These are phyloP conservation scores for Aegilops tauschii DNA, from an alignment of 176 grass and related monocot species.

Conservation along the genomic window DNA sequence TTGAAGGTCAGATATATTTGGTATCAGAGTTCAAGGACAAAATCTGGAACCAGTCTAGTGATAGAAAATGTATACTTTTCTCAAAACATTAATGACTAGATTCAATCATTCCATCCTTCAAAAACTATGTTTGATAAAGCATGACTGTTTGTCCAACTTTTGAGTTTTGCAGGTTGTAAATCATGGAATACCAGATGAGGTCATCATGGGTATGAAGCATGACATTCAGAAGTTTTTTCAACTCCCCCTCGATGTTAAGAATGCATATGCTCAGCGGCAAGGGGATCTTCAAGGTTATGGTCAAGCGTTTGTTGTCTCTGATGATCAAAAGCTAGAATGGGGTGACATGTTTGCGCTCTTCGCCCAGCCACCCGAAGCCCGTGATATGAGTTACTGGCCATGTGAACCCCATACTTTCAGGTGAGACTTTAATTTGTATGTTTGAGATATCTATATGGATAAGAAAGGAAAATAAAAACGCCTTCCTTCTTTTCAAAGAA, in stretches of 20 bases:
- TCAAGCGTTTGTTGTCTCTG: constrained; percentile 37
- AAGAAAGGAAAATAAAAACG: not conserved
- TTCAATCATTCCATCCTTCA: not conserved
- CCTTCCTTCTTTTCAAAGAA: not conserved
- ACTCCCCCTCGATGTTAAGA: constrained; percentile 42
- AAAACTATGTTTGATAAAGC: not conserved
- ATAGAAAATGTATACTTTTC: not conserved
- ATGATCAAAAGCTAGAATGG: constrained; percentile 59
- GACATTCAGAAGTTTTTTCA: constrained; percentile 33
- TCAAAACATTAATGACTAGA: not conserved
- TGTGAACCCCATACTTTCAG: constrained; percentile 39
- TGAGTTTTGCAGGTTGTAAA: constrained; percentile 36
- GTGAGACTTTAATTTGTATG: not conserved
- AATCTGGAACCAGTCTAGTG: not conserved
- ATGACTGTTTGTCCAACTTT: not conserved
- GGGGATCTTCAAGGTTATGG: constrained; percentile 60
- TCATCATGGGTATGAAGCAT: constrained; percentile 38
- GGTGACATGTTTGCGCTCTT: constrained; percentile 30
- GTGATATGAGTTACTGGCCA: constrained; percentile 49
- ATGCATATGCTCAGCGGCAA: constrained; percentile 28
- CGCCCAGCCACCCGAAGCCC: constrained; percentile 29
- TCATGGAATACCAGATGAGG: constrained; percentile 45
- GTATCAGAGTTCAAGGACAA: not conserved
- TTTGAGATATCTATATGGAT: not conserved
- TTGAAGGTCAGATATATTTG: not conserved